Evolutionary conservation across 1,284 basidiomycete species (phyloP), one percentile per base, ranked within the genome.

Genomic region (Cystobasidium pallidum): DNA sequence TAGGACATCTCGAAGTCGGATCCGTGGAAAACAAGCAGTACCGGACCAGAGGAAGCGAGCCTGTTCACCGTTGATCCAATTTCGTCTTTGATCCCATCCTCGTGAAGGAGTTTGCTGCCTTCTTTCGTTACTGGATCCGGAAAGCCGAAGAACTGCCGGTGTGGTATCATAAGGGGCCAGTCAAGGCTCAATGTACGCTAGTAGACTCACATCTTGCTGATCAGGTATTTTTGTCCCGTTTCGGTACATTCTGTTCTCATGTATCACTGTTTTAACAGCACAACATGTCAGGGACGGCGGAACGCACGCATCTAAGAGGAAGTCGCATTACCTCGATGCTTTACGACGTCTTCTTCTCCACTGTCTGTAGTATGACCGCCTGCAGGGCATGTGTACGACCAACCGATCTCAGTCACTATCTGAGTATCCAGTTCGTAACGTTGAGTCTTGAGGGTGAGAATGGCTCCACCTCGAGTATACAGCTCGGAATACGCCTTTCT

Each of bases 331-430:
- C 67, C 52, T 51, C 41, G 28, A 41, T 70, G 67, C 21, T 51
- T 43, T n/a, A 62, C 19, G 2, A 49, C 58, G 17, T 61, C 58
- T 13, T 52, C 43, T 3, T 58, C 66, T 13, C 55, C 55, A 11
- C 32, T 49, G 7, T 36, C 45, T 49, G 36, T 45, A 19, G 28
- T 41, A 8, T 21, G 21, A 17, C 32, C 43, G 26, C 30, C 51
- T 17, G 17, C 28, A 26, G 32, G 26, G 24, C 24, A 55, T 13
- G 59, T 43, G 26, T 45, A 47, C 6, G 67, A 45, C 67, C 67
- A 70, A 24, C 67, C 67, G 17, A 70, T 62, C 32, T 70, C 67
- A 11, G 49, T 43, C 21, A 70, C 58, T n/a, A 70, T 39, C 41
- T 49, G 39, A 28, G 41, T 26, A 26, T 70, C 67, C 21, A 47